Evolutionary conservation across 1,284 basidiomycete species (phyloP).

Genomic region (Leccinum pachyderme): DNA sequence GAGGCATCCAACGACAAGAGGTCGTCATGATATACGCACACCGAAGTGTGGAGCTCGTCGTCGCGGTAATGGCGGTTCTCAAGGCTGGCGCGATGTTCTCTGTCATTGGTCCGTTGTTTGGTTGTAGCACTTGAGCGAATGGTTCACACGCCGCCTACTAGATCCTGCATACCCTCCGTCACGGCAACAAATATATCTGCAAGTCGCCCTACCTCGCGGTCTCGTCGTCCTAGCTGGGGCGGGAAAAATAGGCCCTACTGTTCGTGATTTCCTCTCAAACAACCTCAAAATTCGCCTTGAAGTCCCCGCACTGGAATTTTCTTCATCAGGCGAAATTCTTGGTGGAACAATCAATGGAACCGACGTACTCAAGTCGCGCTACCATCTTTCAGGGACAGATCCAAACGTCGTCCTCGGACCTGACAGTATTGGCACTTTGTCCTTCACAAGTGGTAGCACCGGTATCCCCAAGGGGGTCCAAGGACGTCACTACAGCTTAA

Average conservation of each 20-base stretch:
- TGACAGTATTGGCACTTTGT: slow-evolving; percentile 92
- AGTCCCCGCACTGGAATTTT: slow-evolving; percentile 86
- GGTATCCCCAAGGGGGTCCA: slow-evolving; percentile 98
- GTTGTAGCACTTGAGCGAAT: slow-evolving; percentile 8
- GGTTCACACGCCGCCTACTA: slow-evolving; percentile 30
- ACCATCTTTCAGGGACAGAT: slow-evolving; percentile 61
- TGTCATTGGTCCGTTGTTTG: slow-evolving; percentile 75
- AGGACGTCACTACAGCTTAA: slow-evolving; percentile 93
- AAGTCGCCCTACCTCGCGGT: slow-evolving; percentile 92
- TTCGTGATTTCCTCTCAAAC: slow-evolving; percentile 81
- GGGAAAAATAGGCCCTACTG: slow-evolving; percentile 77
- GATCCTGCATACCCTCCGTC: slow-evolving; percentile 97
- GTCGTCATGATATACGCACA: slow-evolving; percentile 99
- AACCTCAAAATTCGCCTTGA: slow-evolving; percentile 90
- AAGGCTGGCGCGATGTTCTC: slow-evolving; percentile 98
- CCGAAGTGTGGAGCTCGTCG: slow-evolving; percentile 93
- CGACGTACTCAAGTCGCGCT: slow-evolving; percentile 57
- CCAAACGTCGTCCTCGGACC: slow-evolving; percentile 88
- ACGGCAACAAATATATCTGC: slow-evolving; percentile 93
- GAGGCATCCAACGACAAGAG: slow-evolving; percentile 89
- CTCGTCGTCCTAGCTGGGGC: slow-evolving; percentile 92
- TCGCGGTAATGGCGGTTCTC: slow-evolving; percentile 95
- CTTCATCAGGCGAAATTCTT: slow-evolving; percentile 57
- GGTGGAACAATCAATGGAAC: slow-evolving; percentile 56
- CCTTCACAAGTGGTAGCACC: slow-evolving; percentile 97